A percentile compares a stretch with the other conserved stretches of the same genome.
These are phyloP conservation scores for Phylloporus arenicola DNA, from an alignment of 768 basidiomycete genomes.

Conservation along the genomic window DNA sequence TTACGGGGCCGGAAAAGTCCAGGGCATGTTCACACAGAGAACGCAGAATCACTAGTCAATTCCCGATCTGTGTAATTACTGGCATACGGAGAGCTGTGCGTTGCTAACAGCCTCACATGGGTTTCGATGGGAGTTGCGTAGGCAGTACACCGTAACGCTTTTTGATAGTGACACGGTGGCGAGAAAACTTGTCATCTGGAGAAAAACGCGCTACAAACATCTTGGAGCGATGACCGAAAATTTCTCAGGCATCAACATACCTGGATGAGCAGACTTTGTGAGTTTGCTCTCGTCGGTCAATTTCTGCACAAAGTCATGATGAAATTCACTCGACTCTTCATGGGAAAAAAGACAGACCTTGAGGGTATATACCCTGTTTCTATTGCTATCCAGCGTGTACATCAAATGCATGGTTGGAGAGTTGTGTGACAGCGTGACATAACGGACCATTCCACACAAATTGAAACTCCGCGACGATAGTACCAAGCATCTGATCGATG, in stretches of 20 bases:
- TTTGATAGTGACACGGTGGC: constrained; percentile 96
- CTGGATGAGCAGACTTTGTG: constrained; percentile 96
- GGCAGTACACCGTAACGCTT: constrained; percentile 85
- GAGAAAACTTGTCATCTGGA: constrained; percentile 98
- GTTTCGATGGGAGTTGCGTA: constrained; percentile 86
- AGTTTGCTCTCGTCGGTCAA: constrained; percentile 70
- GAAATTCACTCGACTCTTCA: not conserved
- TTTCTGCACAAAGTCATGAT: constrained; percentile 55
- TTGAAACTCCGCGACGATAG: constrained; percentile 15
- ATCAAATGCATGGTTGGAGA: constrained; percentile 86
- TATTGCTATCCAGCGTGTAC: constrained; percentile 77
- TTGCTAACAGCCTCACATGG: constrained; percentile 50
- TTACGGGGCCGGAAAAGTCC: not conserved
- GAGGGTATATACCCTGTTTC: constrained; percentile 86
- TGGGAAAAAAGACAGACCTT: constrained; percentile 52
- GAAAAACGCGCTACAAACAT: constrained; percentile 83
- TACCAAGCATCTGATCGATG: not conserved
- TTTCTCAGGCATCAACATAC: constrained; percentile 38
- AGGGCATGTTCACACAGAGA: not conserved
- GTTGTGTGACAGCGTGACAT: not conserved
- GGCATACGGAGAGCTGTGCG: not conserved
- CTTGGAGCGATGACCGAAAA: not conserved
- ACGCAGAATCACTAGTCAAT: not conserved
- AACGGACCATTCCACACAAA: not conserved
- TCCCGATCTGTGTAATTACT: not conserved